A percentile compares a stretch with the other conserved stretches of the same genome.
Evolutionary conservation across 441 rosid species (phyloP).

Genomic region (Syzygium malaccense): DNA sequence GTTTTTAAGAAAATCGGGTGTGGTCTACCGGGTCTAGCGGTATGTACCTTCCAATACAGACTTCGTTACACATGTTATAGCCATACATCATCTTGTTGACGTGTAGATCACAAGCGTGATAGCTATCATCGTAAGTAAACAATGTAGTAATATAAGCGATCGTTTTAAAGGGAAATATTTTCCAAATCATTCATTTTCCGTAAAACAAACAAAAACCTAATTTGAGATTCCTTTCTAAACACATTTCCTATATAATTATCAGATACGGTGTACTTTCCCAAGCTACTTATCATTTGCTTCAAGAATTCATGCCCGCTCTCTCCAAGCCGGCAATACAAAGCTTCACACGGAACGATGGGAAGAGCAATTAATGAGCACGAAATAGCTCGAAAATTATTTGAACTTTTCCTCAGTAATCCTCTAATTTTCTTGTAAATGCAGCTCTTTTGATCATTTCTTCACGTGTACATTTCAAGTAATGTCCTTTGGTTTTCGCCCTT

Average conservation of each 20-base stretch:
- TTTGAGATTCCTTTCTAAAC: not conserved
- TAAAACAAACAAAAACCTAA: not conserved
- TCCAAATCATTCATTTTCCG: no score
- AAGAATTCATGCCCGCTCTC: not conserved
- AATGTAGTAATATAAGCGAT: not conserved
- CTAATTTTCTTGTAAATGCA: not conserved
- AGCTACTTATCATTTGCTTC: not conserved
- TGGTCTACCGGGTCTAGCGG: not conserved
- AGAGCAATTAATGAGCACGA: not conserved
- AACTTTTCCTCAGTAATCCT: not conserved
- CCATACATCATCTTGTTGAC: not conserved
- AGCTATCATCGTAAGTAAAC: not conserved
- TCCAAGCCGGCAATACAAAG: not conserved
- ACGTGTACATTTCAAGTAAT: not conserved
- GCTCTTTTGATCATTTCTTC: not conserved
- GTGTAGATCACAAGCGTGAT: not conserved
- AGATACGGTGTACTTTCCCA: not conserved
- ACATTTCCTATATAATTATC: not conserved
- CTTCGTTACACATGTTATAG: not conserved
- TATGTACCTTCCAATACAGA: rapidly evolving
- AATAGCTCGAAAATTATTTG: not conserved
- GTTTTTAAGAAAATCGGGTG: not conserved
- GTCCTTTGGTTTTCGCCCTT: not conserved
- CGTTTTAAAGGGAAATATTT: no score
- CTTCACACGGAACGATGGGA: not conserved